phyloP scores from a whole-genome alignment of 805 yeast species.

The Kuraishia piskuri region DNA sequence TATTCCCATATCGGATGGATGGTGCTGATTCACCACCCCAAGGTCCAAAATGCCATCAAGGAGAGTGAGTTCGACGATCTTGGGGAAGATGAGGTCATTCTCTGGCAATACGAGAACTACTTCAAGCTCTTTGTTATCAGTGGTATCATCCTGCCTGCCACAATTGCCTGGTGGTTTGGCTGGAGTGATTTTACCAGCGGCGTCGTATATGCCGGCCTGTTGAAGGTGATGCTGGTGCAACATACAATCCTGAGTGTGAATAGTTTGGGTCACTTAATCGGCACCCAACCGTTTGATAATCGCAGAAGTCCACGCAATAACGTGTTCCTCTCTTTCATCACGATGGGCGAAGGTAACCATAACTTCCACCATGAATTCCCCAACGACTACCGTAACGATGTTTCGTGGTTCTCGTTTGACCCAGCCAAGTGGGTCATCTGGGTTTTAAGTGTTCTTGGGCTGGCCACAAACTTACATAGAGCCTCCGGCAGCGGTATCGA shows the following conservation, averaged over 20 bases:
- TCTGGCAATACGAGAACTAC: conserved; percentile 71
- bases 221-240: conserved; percentile 63
- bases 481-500: conserved; percentile 76
- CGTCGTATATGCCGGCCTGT: conserved; percentile 64
- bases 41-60: conserved; percentile 30
- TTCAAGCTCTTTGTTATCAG: conserved; percentile 41
- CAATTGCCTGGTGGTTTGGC: conserved; percentile 38
- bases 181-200: conserved; percentile 67
- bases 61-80: conserved; percentile 51
- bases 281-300: conserved; percentile 80
- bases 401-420: conserved; percentile 83
- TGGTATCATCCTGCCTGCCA: conserved; percentile 55
- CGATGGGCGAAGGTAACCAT: conserved; percentile 87
- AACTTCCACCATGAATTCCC: conserved; percentile 91
- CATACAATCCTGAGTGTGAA: conserved; percentile 85
- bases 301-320: conserved; percentile 84
- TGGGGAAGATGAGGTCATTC: conserved; percentile 44
- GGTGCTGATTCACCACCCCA: conserved; percentile 56
- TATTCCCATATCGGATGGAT: conserved; percentile 91
- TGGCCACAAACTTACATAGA: conserved; percentile 65
- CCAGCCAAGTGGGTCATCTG: conserved; percentile 68
- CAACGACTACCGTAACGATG: conserved; percentile 79
- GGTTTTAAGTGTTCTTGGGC: conserved; percentile 51
- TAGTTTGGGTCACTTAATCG: conserved; percentile 82
- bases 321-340: conserved; percentile 69